Percentiles rank a stretch among this genome's conserved stretches.
These are phyloP conservation scores for Rhynchospora tenuis DNA, from an alignment of 176 grass and related monocot genomes.

Conservation along the genomic window DNA sequence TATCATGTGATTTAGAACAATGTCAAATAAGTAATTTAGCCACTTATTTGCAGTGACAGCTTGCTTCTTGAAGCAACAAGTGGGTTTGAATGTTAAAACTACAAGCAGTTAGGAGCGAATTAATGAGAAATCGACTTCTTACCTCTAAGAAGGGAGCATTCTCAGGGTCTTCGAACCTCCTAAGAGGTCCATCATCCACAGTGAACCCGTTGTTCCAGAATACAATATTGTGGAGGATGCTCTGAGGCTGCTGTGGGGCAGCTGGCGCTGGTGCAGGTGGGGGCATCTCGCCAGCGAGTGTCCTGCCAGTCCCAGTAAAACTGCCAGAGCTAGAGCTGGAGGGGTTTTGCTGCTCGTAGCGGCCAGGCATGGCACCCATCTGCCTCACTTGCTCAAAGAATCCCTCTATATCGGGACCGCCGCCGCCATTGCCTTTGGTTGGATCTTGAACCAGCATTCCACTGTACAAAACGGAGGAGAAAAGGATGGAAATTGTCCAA, in stretches of 20 bases:
- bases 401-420: constrained; percentile 24
- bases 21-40: not conserved
- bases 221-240: constrained; percentile 52
- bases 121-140: constrained; percentile 23
- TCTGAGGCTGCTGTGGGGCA: constrained; percentile 28
- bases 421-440: constrained; percentile 41
- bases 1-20: not conserved
- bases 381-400: constrained; percentile 73
- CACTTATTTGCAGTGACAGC: not conserved
- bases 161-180: constrained; percentile 65
- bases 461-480: constrained; percentile 33
- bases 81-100: not conserved
- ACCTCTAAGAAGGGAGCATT: constrained; percentile 88
- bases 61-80: not conserved
- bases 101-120: not conserved
- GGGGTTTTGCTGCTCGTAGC: constrained; percentile 2
- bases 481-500: not conserved
- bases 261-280: constrained; percentile 32
- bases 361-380: constrained; percentile 52
- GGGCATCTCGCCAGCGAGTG: constrained; percentile 60
- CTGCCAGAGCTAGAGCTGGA: constrained; percentile 32
- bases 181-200: constrained; percentile 83
- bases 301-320: constrained; percentile 69
- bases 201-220: constrained; percentile 92
- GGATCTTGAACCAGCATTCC: constrained; percentile 98